Percentiles rank a stretch among this genome's conserved stretches.
These are phyloP conservation scores for Paraphaeosphaeria sporulosa DNA, from an alignment of 2,329 filamentous ascomycete genomes.

Conservation along the genomic window DNA sequence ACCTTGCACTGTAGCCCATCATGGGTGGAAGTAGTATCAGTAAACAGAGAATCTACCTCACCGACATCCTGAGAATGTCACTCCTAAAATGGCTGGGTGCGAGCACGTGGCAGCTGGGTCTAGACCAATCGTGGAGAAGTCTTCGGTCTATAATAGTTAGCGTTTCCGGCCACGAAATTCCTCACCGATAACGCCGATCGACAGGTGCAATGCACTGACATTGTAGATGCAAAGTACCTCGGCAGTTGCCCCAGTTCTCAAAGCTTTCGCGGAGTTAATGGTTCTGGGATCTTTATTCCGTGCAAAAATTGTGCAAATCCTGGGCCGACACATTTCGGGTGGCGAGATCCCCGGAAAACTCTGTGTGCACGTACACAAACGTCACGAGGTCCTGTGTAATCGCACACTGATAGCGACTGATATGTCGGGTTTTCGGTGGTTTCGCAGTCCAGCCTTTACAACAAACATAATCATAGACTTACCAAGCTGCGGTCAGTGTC, in stretches of 20 bases:
- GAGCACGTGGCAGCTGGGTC: background rate
- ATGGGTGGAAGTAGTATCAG: background rate
- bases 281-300: background rate
- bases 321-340: background rate
- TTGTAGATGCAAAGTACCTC: background rate
- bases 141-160: background rate
- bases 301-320: background rate
- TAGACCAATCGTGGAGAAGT: background rate
- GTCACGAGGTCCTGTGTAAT: background rate
- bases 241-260: background rate
- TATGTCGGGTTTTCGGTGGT: background rate
- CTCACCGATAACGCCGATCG: background rate
- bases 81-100: background rate
- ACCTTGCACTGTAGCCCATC: no score
- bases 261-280: constrained; percentile 1
- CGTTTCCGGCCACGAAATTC: background rate
- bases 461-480: background rate
- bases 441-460: background rate
- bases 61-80: background rate
- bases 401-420: background rate
- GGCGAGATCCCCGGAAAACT: background rate
- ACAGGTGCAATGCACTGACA: background rate
- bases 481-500: no score
- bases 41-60: background rate
- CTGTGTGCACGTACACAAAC: background rate